These are phyloP conservation scores for Microsporum audouinii DNA, from an alignment of 2,329 filamentous ascomycete genomes.

Conservation along the genomic window DNA sequence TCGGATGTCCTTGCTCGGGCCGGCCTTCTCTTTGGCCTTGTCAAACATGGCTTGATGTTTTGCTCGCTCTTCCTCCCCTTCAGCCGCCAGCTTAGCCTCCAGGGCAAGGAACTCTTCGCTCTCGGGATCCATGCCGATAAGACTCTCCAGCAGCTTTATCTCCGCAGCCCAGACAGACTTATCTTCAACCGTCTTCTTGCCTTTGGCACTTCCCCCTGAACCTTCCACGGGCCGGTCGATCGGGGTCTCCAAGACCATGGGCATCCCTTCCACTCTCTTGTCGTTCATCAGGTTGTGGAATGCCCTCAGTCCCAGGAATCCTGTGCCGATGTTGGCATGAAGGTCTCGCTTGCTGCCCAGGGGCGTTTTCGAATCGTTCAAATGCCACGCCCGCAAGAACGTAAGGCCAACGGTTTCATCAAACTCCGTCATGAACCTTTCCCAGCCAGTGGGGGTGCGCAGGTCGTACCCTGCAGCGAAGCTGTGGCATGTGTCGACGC, in stretches of 20 bases:
- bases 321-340: slow-evolving; percentile 92
- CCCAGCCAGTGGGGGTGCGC: slow-evolving; percentile 61
- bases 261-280: slow-evolving; percentile 59
- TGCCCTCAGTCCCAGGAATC: slow-evolving; percentile 77
- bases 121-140: slow-evolving; percentile 73
- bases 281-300: slow-evolving; percentile 91
- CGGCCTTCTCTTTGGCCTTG: slow-evolving; percentile 44
- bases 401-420: slow-evolving; percentile 62
- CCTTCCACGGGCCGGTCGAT: slow-evolving; percentile 55
- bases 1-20: slow-evolving; percentile 35
- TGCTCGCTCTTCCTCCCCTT: slow-evolving; percentile 59
- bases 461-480: slow-evolving; percentile 93
- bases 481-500: slow-evolving; percentile 91
- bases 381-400: slow-evolving; percentile 74
- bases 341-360: slow-evolving; percentile 70
- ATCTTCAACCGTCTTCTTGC: slow-evolving; percentile 50
- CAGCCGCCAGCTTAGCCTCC: slow-evolving; percentile 53
- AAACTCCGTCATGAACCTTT: slow-evolving; percentile 62
- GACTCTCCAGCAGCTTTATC: slow-evolving; percentile 82
- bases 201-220: slow-evolving; percentile 11
- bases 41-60: slow-evolving; percentile 71
- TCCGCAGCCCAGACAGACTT: slow-evolving; percentile 79
- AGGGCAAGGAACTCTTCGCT: slow-evolving; percentile 58
- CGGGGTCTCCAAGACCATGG: slow-evolving; percentile 94
- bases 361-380: slow-evolving; percentile 94